Evolutionary conservation across 1,139 yeast species (phyloP).

Genomic region (Hyphopichia pseudoburtonii): DNA sequence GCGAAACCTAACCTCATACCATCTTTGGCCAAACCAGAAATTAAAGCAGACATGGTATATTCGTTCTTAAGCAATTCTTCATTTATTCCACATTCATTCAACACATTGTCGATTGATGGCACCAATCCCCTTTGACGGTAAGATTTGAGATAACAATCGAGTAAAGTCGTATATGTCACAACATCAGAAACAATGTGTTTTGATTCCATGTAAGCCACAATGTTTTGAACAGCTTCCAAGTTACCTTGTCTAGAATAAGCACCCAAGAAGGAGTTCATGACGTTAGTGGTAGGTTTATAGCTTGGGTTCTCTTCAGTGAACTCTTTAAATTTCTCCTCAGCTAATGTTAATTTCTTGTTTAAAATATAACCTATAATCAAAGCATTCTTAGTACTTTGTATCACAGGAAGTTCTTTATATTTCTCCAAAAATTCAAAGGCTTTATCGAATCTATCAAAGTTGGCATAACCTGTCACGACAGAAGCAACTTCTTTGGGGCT

Average conservation of each 20-base stretch:
- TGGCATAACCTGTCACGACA: constrained; percentile 37
- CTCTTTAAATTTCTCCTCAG: constrained; percentile 33
- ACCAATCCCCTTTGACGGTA: constrained; percentile 43
- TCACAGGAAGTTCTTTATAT: constrained; percentile 24
- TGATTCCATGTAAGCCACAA: constrained; percentile 36
- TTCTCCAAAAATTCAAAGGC: constrained; percentile 28
- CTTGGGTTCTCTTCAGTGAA: constrained; percentile 24
- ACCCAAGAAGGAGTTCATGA: constrained; percentile 39
- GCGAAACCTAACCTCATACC: constrained; percentile 53
- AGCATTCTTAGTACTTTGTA: constrained; percentile 34
- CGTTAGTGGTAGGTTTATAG: constrained; percentile 32
- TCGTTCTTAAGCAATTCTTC: constrained; percentile 46
- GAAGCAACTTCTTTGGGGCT: constrained; percentile 31
- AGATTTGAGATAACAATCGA: constrained; percentile 55
- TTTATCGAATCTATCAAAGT: constrained; percentile 32
- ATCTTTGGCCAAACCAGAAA: constrained; percentile 55
- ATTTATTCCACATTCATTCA: constrained; percentile 41
- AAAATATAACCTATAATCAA: constrained; percentile 35
- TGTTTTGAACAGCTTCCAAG: constrained; percentile 39
- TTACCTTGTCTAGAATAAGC: constrained; percentile 31
- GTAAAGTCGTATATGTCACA: constrained; percentile 64
- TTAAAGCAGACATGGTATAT: constrained; percentile 52
- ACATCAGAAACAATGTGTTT: constrained; percentile 56
- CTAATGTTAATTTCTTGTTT: constrained; percentile 30
- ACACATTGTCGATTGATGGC: constrained; percentile 42